Base-by-base conservation (phyloP, 768 basidiomycete species). In the Phanerochaete sordida region DNA sequence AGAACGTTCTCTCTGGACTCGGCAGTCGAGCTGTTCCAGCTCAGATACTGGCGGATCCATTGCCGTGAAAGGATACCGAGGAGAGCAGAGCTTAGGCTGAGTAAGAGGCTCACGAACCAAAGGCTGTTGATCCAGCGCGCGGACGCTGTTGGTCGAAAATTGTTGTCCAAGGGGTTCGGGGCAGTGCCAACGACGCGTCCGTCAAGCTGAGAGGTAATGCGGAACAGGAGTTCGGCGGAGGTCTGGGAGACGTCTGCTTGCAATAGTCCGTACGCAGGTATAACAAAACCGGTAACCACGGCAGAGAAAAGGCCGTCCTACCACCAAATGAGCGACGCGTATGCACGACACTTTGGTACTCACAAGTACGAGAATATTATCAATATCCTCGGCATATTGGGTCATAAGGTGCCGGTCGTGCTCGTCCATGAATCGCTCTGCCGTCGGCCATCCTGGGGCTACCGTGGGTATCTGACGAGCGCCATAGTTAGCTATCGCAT, bases 21-120 rank as follows among this genome's bases (percentile, higher is more conserved):
- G 24, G 51, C 33, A 23, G 37, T 30, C 3, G 28, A 7, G 8
- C 27, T 5, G n/a, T 26, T 31, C 24, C 48, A 45, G 33, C 19
- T 23, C 3, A 31, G 24, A 27, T 57, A 30, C 33, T 56, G 33
- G 13, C 46, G 45, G 21, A 62, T 48, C 61, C 61, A 62, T 24
- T 62, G 57, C 44, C 51, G 35, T 2, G 53, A 58, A 2, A 54
- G 39, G 27, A 63, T 63, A 46, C 39, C 44, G 45, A 63, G 35
- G 12, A 59, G 35, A 19, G 57, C 61, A 9, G 57, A 30, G 30
- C 33, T 19, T 3, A 62, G 35, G 26, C 51, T 48, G 24, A 49
- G 16, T 2, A 52, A 37, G n/a, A 62, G 46, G 13, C 61, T 62
- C 0, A 39, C 8, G 26, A 59, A 48, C 50, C 50, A 62, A 1